These are phyloP conservation scores for Leccinum angustisporum DNA, from an alignment of 1,284 basidiomycete genomes.

Conservation along the genomic window DNA sequence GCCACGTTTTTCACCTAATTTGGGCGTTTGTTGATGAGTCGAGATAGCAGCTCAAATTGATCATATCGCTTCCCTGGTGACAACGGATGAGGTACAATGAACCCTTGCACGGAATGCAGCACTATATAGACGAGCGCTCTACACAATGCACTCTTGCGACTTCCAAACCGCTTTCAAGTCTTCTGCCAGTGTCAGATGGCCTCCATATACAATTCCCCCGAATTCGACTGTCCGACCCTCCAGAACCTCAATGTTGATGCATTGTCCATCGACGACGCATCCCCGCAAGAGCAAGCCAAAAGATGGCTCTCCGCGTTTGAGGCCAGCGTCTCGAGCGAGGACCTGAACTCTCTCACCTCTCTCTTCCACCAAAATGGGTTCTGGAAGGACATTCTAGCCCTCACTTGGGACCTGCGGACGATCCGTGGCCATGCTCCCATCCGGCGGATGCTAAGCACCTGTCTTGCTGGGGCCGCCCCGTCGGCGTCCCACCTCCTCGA, in stretches of 20 bases:
- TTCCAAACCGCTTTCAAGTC: neutral
- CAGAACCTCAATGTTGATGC: constrained; percentile 20
- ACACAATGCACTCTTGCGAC: neutral
- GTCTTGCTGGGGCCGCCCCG: constrained; percentile 14
- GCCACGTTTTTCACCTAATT: no score
- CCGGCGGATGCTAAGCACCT: constrained; percentile 16
- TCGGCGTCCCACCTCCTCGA: constrained; percentile 16
- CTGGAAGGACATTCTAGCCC: constrained; percentile 32
- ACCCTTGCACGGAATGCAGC: neutral
- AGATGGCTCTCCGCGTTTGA: constrained; percentile 33
- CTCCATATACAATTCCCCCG: neutral
- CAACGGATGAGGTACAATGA: neutral
- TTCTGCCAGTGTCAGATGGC: neutral
- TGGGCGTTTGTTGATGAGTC: no score
- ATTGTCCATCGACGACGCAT: constrained; percentile 5
- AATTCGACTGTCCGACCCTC: constrained; percentile 26
- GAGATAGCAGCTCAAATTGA: neutral
- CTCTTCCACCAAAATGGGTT: constrained; percentile 28
- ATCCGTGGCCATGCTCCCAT: constrained; percentile 23
- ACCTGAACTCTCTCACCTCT: constrained; percentile 15
- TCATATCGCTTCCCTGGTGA: neutral
- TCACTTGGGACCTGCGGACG: constrained; percentile 33
- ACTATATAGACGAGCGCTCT: neutral
- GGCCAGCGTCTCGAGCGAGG: constrained; percentile 19
- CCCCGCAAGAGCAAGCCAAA: constrained; percentile 12